These are phyloP conservation scores for Verticillium klebahnii DNA, from an alignment of 2,329 filamentous ascomycete species.

Conservation along the genomic window DNA sequence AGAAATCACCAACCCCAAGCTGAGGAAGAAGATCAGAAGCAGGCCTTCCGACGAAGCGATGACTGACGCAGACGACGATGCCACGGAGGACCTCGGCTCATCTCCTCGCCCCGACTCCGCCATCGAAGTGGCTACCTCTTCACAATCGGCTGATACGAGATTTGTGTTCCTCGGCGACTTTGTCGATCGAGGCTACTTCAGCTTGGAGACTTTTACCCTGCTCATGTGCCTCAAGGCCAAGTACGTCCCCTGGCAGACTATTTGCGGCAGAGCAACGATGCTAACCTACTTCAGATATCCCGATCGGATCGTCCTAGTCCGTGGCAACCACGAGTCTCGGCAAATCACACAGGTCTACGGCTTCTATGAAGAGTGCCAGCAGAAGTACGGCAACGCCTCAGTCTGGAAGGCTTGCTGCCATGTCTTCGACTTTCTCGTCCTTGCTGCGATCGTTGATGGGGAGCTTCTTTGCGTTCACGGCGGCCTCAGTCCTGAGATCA, in stretches of 20 bases:
- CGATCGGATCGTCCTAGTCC: conserved; percentile 89
- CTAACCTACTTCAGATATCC: conserved; percentile 65
- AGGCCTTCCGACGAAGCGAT: background rate
- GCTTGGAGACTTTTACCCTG: conserved; percentile 94
- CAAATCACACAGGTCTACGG: conserved; percentile 98
- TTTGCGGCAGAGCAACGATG: background rate
- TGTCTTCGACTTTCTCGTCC: conserved; percentile 96
- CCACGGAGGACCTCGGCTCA: conserved; percentile 38
- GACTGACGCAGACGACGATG: conserved; percentile 42
- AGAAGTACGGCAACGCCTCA: conserved; percentile 97
- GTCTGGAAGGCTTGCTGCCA: conserved; percentile 99
- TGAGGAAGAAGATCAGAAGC: conserved; percentile 78
- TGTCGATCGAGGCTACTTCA: conserved; percentile 96
- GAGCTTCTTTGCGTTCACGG: conserved; percentile 98
- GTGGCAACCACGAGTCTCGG: conserved; percentile 95
- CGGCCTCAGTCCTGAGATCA: conserved; percentile 82
- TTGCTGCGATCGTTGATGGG: conserved; percentile 96
- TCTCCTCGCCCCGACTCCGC: conserved; percentile 26
- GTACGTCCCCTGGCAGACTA: conserved; percentile 27
- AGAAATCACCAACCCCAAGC: conserved; percentile 80
- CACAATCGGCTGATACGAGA: conserved; percentile 48
- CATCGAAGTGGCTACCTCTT: conserved; percentile 26
- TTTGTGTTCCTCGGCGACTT: conserved; percentile 77
- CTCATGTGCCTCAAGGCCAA: conserved; percentile 88
- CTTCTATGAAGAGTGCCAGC: conserved; percentile 97